These are phyloP conservation scores for Xerocomus spinulosus DNA, from an alignment of 768 basidiomycete genomes.

Conservation along the genomic window DNA sequence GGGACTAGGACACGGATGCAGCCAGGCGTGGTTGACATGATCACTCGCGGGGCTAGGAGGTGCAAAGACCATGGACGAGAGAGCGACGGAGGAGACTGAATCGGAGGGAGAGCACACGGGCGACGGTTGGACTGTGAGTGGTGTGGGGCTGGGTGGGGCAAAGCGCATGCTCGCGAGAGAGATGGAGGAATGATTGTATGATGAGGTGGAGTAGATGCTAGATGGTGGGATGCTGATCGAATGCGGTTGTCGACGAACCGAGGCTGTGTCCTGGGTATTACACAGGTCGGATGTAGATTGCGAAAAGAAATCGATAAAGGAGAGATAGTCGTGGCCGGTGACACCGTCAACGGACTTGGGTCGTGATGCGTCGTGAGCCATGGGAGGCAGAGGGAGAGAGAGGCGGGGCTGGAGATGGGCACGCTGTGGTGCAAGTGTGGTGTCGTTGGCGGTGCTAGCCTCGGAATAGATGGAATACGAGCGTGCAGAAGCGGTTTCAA, in stretches of 20 bases:
- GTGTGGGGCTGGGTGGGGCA: slow-evolving; percentile 27
- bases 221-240: slow-evolving; percentile 19
- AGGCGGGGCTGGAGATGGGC: slow-evolving; percentile 28
- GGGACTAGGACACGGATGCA: slow-evolving; percentile 21
- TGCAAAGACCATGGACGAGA: slow-evolving; percentile 30
- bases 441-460: slow-evolving; percentile 27
- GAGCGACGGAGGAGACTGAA: slow-evolving; percentile 11
- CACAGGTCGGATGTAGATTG: slow-evolving; percentile 17
- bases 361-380: slow-evolving; percentile 19
- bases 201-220: slow-evolving; percentile 15
- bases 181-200: slow-evolving; percentile 14
- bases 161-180: slow-evolving; percentile 32
- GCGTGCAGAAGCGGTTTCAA: slow-evolving; percentile 16
- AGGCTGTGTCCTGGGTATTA: background rate
- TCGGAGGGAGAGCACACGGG: slow-evolving; percentile 6
- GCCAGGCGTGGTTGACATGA: background rate
- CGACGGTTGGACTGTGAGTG: slow-evolving; percentile 1
- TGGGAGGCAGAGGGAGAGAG: slow-evolving; percentile 15
- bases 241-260: slow-evolving; percentile 14
- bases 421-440: slow-evolving; percentile 36
- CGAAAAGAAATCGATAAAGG: slow-evolving; percentile 47
- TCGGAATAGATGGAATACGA: slow-evolving; percentile 27
- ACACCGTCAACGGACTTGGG: slow-evolving; percentile 15
- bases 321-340: slow-evolving; percentile 36
- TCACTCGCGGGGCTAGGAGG: slow-evolving; percentile 25